Evolutionary conservation across 257 asterid species (phyloP).

Genomic region (Petrea volubilis): DNA sequence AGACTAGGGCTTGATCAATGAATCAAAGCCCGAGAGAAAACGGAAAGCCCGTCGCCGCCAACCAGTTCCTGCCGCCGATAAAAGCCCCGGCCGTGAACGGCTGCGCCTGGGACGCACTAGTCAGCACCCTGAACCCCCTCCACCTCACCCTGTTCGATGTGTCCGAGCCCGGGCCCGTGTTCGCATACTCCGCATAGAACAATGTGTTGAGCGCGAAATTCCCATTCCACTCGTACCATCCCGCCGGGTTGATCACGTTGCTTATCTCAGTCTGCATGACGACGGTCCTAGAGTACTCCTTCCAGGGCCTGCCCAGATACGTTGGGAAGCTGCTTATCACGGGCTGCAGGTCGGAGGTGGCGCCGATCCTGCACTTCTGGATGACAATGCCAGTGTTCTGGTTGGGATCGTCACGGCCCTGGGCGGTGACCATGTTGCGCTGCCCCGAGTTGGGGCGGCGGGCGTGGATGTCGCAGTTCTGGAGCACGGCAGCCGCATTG

Average conservation of each 20-base stretch:
- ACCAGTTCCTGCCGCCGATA: constrained; percentile 49
- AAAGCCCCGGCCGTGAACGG: constrained; percentile 48
- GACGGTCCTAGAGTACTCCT: constrained; percentile 49
- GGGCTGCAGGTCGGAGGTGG: constrained; percentile 42
- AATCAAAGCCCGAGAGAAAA: constrained; percentile 45
- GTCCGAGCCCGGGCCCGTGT: constrained; percentile 49
- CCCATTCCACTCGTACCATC: constrained; percentile 53
- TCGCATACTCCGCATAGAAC: constrained; percentile 56
- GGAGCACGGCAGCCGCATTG: constrained; percentile 51
- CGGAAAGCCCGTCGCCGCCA: constrained; percentile 53
- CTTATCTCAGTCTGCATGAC: constrained; percentile 46
- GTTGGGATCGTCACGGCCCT: constrained; percentile 58
- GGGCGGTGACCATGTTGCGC: constrained; percentile 65
- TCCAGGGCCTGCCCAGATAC: constrained; percentile 60
- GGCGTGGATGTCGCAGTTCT: constrained; percentile 55
- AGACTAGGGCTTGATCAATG: background rate
- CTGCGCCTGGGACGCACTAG: constrained; percentile 40
- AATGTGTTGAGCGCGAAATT: constrained; percentile 43
- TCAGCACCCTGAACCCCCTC: constrained; percentile 48
- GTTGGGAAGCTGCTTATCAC: constrained; percentile 39
- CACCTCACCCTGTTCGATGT: constrained; percentile 46
- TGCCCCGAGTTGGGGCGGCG: constrained; percentile 58
- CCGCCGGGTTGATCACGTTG: constrained; percentile 44
- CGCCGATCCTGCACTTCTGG: constrained; percentile 48
- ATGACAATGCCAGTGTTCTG: constrained; percentile 62